Percentiles rank a stretch among this genome's conserved stretches.
These are phyloP conservation scores for Magnolia sinica DNA, from an alignment of 164 flowering plant genomes.

Conservation along the genomic window DNA sequence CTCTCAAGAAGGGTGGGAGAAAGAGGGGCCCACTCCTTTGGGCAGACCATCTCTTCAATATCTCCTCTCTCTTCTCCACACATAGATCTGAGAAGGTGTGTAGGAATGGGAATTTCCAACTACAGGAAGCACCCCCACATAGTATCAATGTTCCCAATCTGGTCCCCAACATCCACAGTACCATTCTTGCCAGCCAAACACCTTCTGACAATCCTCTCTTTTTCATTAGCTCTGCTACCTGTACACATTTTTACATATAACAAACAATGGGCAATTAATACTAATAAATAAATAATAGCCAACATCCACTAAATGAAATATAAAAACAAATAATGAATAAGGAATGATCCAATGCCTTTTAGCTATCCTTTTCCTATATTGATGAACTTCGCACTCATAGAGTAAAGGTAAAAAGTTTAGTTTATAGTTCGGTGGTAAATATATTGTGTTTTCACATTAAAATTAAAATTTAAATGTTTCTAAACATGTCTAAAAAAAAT, in stretches of 20 bases:
- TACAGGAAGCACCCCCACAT: constrained; percentile 8
- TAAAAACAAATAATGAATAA: too few relatives aligned
- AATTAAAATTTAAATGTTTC: too few relatives aligned
- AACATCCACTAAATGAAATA: background rate
- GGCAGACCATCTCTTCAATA: constrained; percentile 10
- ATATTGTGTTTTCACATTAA: too few relatives aligned
- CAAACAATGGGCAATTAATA: background rate
- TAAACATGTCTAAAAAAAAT: too few relatives aligned
- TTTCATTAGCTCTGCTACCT: constrained; percentile 14
- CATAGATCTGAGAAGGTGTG: constrained; percentile 11
- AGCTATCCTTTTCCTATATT: too few relatives aligned
- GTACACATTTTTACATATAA: background rate
- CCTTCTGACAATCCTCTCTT: constrained; percentile 5
- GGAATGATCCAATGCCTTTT: background rate
- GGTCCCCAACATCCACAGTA: constrained; percentile 13
- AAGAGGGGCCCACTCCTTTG: background rate
- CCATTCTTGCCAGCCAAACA: background rate
- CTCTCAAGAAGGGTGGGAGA: constrained; percentile 1
- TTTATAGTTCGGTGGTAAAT: too few relatives aligned
- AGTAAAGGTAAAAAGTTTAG: too few relatives aligned
- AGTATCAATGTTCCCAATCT: constrained; percentile 14
- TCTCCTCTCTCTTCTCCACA: constrained; percentile 12
- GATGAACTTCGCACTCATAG: too few relatives aligned
- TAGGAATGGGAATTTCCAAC: constrained; percentile 14
- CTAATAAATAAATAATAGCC: too few relatives aligned